Evolutionary conservation across 2,329 filamentous ascomycete genomes (phyloP), one percentile per base, ranked within the genome.

Genomic region (Drechslerella stenobrocha): DNA sequence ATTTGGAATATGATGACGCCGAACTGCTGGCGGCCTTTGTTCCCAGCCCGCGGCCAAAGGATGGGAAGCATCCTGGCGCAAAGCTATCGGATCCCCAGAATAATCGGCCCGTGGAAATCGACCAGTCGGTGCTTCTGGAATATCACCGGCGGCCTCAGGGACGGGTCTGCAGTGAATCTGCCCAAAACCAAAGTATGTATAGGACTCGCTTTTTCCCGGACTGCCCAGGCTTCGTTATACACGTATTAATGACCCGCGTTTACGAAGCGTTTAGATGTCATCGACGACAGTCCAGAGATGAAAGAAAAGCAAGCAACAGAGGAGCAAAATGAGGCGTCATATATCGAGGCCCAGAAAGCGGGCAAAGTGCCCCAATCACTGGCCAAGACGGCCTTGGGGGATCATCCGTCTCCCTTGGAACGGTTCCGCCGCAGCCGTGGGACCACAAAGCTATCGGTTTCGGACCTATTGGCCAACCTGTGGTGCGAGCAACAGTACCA

Each of bases 401-500:
- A 69, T 23, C 24, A 15, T 32, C 52, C 37, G 28, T 71, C 71
- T 3, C 72, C 71, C 1, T 70, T 70, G n/a, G 72, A 72, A 22
- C 63, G 72, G n/a, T 73, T 71, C 56, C 71, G 72, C n/a, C 37
- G 9, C 2, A 67, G 30, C 24, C 40, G 57, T 5, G 46, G 55
- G 1, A 86, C 82, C 73, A 92, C 89, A 74, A 84, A 88, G 0
- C 81, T 97, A 5, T 90, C 88, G 0, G 93, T 97, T 0, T 90
- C 89, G 1, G 93, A 98, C 76, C 78, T 97, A 22, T 84, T 91
- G 0, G 87, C 89, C 0, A 91, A 91, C 1, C 87, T 91, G 5
- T 98, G 93, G 93, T 98, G 93, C 76, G 92, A 98, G 76, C 76
- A 97, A 64, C 91, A 97, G 75, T 95, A 96, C 73, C 90, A 85